Evolutionary conservation across 345 rosid genomes (phyloP), one percentile per base, ranked within the genome.

Genomic region (Gossypium stocksii): DNA sequence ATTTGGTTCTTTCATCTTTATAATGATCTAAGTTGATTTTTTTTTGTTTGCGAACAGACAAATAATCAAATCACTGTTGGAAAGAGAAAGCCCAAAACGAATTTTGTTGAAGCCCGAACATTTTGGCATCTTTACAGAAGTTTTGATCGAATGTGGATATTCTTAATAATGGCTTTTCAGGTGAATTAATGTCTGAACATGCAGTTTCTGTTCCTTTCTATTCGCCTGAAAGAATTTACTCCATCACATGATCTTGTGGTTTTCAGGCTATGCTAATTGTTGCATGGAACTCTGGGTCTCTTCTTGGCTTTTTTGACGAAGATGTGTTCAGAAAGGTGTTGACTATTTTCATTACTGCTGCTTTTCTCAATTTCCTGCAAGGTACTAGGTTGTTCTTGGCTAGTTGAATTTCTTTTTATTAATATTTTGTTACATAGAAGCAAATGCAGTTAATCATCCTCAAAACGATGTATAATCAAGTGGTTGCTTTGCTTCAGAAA

Each of bases 111-210:
- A 90, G 91, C 87, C 75, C 97, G 97, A 34, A 93, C 99, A 4
- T 95, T 95, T 87, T 90, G 89, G 91, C 92, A 95, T 83, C 91
- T 95, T 8, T 95, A 77, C 79, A 85, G 99, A 81, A 93, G 94
- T 84, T 95, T 95, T 74, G 99, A 95, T 72, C 89, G 99, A 46
- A 89, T 91, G 99, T 95, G 99, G 99, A 91, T 95, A 83, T 95
- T 95, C 85, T 77, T 93, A 77, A 77, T 85, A 57, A 64, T 95
- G 88, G 89, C 96, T 80, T 88, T 93, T 10, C 99, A 95, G 93
- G 99, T 95, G 71, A 70, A 41, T 71, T 70, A 64, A 53, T 16
- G 58, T 76, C 76, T 67, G 46, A 60, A 66, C 71, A 34, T 77
- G 69, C 46, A 2, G 16, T 52, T 60, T 53, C 76, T 72, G 41